phyloP scores from a whole-genome alignment of 495 filamentous ascomycete species.

The Neurospora intermedia region DNA sequence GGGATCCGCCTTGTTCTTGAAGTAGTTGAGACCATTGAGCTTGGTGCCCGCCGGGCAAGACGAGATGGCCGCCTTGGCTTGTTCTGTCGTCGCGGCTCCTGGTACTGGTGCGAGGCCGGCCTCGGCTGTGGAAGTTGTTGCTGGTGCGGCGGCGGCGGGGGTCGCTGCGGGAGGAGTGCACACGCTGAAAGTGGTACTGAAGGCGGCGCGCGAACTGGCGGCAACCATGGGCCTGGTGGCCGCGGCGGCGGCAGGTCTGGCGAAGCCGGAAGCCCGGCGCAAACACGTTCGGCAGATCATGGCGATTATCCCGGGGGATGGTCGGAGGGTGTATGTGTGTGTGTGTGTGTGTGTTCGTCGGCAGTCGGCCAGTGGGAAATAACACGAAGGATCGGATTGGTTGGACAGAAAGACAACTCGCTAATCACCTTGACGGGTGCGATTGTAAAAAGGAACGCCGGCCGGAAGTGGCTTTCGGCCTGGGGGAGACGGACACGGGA shows the following conservation, averaged over 20 bases:
- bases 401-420: neutral
- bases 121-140: constrained; percentile 5
- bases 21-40: constrained; percentile 73
- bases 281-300: constrained; percentile 42
- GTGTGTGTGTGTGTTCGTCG: neutral
- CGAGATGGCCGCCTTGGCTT: constrained; percentile 18
- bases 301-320: neutral
- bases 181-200: constrained; percentile 21
- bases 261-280: constrained; percentile 22
- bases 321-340: neutral
- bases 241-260: constrained; percentile 1
- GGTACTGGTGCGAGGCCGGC: neutral
- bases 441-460: neutral
- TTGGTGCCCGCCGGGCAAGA: constrained; percentile 56
- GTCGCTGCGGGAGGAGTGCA: constrained; percentile 20
- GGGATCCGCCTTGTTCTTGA: constrained; percentile 60
- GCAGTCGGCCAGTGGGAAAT: constrained; percentile 1
- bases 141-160: constrained; percentile 9
- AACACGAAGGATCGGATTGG: neutral
- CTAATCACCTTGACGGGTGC: neutral
- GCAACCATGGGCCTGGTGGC: constrained; percentile 7
- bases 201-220: constrained; percentile 2
- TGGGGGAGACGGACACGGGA: neutral
- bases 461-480: neutral
- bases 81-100: constrained; percentile 3